These are phyloP conservation scores for Aspergillus ochraceus DNA, from an alignment of 2,329 filamentous ascomycete species.

Conservation along the genomic window DNA sequence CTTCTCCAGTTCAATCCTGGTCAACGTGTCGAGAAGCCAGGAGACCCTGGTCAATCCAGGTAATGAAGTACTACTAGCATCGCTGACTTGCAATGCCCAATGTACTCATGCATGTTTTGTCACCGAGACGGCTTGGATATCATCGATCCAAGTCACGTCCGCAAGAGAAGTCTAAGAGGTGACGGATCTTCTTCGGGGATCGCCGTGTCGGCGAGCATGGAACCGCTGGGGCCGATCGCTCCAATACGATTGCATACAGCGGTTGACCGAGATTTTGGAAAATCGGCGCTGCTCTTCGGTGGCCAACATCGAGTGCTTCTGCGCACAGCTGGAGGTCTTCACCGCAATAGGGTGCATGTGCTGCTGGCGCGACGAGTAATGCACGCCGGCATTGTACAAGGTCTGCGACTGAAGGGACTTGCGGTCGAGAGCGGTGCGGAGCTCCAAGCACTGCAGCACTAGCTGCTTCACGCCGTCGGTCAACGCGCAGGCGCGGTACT, in stretches of 20 bases:
- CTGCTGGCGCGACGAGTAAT: conserved; percentile 23
- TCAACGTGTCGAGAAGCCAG: not conserved
- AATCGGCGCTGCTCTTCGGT: conserved; percentile 35
- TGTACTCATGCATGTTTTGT: not conserved
- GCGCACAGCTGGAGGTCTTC: conserved; percentile 32
- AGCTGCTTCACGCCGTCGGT: conserved; percentile 41
- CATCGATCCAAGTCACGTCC: not conserved
- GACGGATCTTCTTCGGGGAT: conserved; percentile 23
- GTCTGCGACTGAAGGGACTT: conserved; percentile 20
- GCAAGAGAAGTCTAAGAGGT: conserved; percentile 16
- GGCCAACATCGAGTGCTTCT: conserved; percentile 31
- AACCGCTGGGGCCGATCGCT: conserved; percentile 20
- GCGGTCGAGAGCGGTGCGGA: conserved; percentile 27
- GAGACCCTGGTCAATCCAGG: not conserved
- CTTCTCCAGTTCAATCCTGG: not conserved
- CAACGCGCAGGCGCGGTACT: conserved; percentile 39
- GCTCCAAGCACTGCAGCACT: conserved; percentile 40
- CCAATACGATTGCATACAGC: conserved; percentile 19
- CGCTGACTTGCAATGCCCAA: not conserved
- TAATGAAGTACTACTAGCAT: not conserved
- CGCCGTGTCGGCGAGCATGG: conserved; percentile 19
- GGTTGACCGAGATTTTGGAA: conserved; percentile 18
- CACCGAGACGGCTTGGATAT: not conserved
- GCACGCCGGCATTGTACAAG: conserved; percentile 19
- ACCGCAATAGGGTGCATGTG: conserved; percentile 24